phyloP scores from a whole-genome alignment of 257 asterid species.

The Nicotiana knightiana region DNA sequence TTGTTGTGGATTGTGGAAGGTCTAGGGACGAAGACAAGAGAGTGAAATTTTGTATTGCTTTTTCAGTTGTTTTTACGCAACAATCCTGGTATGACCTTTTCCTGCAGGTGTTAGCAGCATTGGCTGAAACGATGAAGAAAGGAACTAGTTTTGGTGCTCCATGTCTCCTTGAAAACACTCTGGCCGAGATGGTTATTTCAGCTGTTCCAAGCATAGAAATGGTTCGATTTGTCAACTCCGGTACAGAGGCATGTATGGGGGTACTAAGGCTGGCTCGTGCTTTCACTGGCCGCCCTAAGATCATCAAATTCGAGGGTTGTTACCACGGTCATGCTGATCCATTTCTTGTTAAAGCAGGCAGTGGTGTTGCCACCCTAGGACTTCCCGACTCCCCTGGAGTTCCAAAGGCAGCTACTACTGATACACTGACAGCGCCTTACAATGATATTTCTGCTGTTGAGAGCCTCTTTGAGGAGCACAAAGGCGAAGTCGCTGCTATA shows the following conservation, averaged over 20 bases:
- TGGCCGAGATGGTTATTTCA: conserved; percentile 91
- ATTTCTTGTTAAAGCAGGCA: conserved; percentile 96
- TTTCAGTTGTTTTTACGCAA: background rate
- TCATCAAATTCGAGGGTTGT: conserved; percentile 95
- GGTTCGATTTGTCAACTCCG: conserved; percentile 98
- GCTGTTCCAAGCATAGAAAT: conserved; percentile 97
- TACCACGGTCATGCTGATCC: conserved; percentile 99
- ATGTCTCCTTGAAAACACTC: conserved; percentile 82
- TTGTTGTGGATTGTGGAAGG: background rate
- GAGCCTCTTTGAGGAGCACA: conserved; percentile 62
- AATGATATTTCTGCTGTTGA: conserved; percentile 62
- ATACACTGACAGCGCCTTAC: conserved; percentile 76
- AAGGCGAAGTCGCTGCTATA: conserved; percentile 72
- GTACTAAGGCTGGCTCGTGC: conserved; percentile 95
- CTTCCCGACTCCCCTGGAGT: conserved; percentile 99
- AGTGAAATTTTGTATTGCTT: background rate
- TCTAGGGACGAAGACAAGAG: background rate
- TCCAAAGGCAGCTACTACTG: conserved; percentile 71
- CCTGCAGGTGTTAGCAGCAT: conserved; percentile 76
- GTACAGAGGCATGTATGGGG: conserved; percentile 99
- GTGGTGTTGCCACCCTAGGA: conserved; percentile 97
- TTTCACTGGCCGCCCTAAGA: conserved; percentile 70
- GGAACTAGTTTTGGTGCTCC: conserved; percentile 99
- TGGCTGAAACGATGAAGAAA: conserved; percentile 92
- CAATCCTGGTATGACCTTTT: background rate